These are phyloP conservation scores for Zasmidium angulare DNA, from an alignment of 2,329 filamentous ascomycete species.

Conservation along the genomic window DNA sequence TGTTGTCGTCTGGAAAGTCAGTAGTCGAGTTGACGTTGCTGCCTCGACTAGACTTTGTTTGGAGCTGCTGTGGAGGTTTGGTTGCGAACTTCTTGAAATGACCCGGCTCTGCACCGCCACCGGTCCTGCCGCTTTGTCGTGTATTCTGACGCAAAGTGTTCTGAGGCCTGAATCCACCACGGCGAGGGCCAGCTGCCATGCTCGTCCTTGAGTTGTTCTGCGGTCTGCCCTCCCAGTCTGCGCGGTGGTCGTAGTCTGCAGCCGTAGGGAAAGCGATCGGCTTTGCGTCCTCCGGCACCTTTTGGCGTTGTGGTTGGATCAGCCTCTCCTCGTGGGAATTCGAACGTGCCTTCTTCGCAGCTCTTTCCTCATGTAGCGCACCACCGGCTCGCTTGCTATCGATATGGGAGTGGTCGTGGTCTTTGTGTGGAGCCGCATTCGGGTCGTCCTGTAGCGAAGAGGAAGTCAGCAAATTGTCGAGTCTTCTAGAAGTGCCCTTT, in stretches of 20 bases:
- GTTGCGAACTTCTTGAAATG: background rate
- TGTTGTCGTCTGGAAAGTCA: background rate
- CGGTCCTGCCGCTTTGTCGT: slow-evolving; percentile 4
- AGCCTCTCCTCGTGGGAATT: background rate
- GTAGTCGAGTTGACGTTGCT: background rate
- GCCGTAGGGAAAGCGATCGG: background rate
- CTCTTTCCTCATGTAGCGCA: background rate
- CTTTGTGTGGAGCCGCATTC: background rate
- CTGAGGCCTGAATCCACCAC: background rate
- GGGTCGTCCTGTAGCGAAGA: background rate
- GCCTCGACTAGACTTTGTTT: background rate
- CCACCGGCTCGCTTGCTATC: background rate
- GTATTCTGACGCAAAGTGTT: slow-evolving; percentile 6
- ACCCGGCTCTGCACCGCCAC: background rate
- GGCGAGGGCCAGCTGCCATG: background rate
- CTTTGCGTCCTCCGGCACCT: background rate
- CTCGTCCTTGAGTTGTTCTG: background rate
- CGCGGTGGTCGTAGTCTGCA: background rate
- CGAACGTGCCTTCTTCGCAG: background rate
- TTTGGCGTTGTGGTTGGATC: background rate
- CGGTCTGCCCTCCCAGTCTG: background rate
- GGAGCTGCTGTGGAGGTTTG: background rate
- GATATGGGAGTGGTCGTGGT: background rate
- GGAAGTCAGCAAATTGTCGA: background rate
- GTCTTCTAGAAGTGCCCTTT: background rate